Evolutionary conservation across 2,329 filamentous ascomycete species (phyloP).

Genomic region (Colletotrichum somersetense): DNA sequence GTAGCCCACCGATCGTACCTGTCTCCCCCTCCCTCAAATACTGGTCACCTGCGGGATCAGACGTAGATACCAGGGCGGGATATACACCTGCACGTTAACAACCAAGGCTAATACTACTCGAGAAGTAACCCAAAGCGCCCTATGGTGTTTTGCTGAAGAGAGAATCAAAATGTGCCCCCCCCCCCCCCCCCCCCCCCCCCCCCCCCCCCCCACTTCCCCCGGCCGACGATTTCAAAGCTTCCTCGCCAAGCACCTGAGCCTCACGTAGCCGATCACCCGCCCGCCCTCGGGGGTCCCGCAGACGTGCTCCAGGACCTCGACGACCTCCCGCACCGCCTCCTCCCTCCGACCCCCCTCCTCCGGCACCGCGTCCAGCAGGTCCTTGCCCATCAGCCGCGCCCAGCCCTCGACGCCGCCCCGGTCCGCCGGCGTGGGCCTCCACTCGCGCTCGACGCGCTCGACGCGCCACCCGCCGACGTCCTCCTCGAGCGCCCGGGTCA

Average conservation of each 20-base stretch:
- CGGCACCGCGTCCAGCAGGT: constrained; percentile 67
- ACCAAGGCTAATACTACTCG: background rate
- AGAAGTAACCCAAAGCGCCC: background rate
- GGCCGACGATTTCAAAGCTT: constrained; percentile 48
- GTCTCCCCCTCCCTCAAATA: background rate
- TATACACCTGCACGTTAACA: background rate
- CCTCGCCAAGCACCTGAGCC: constrained; percentile 62
- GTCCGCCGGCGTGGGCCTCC: constrained; percentile 72
- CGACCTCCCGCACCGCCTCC: constrained; percentile 65
- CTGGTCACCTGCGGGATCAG: background rate
- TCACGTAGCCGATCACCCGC: constrained; percentile 66
- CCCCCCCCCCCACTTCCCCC: too few species aligned
- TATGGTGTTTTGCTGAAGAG: background rate
- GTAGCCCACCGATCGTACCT: background rate
- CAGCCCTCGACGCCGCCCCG: constrained; percentile 74
- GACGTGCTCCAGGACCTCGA: constrained; percentile 66
- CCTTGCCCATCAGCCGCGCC: constrained; percentile 73
- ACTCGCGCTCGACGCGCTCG: constrained; percentile 71
- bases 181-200: background rate
- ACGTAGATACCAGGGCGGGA: background rate
- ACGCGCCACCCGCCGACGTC: constrained; percentile 62
- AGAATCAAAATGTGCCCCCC: background rate
- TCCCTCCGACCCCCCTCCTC: constrained; percentile 61
- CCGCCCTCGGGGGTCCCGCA: constrained; percentile 69
- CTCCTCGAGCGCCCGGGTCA: constrained; percentile 56